Evolutionary conservation across 148 eudicot genomes (phyloP).

Genomic region (Chenopodium album): DNA sequence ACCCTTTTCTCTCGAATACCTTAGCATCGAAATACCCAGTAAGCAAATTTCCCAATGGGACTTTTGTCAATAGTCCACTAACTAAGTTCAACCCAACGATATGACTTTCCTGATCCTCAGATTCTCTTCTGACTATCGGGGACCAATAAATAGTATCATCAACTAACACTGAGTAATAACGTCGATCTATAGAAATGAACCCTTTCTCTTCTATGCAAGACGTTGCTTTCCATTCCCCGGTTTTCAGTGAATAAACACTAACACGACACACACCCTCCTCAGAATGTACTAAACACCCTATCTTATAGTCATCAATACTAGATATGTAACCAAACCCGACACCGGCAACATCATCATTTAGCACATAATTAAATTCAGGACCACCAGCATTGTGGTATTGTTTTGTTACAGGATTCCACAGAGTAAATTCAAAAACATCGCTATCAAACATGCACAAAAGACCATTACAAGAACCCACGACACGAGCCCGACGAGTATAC

Average conservation of each 20-base stretch:
- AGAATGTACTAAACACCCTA: background rate
- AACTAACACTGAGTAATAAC: background rate
- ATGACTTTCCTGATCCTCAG: too few relatives aligned
- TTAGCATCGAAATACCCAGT: background rate
- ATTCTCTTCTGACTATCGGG: background rate
- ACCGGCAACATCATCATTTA: too few relatives aligned
- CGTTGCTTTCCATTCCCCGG: background rate
- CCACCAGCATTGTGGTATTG: background rate
- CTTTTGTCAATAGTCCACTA: background rate
- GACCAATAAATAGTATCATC: slow-evolving; percentile 18
- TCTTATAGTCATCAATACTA: slow-evolving; percentile 7
- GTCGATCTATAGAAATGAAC: background rate
- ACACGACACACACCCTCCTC: background rate
- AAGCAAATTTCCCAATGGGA: background rate
- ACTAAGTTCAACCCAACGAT: background rate
- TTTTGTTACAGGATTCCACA: slow-evolving; percentile 13
- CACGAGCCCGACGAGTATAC: too few relatives aligned
- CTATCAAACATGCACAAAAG: slow-evolving; percentile 13
- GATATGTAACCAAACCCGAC: background rate
- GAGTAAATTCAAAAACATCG: background rate
- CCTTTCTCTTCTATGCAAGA: background rate
- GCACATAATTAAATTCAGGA: background rate
- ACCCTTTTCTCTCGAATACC: background rate
- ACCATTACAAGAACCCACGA: slow-evolving; percentile 12
- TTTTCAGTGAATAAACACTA: background rate